Base-by-base conservation (phyloP, 768 basidiomycete species). In the Kwoniella dejecticola region DNA sequence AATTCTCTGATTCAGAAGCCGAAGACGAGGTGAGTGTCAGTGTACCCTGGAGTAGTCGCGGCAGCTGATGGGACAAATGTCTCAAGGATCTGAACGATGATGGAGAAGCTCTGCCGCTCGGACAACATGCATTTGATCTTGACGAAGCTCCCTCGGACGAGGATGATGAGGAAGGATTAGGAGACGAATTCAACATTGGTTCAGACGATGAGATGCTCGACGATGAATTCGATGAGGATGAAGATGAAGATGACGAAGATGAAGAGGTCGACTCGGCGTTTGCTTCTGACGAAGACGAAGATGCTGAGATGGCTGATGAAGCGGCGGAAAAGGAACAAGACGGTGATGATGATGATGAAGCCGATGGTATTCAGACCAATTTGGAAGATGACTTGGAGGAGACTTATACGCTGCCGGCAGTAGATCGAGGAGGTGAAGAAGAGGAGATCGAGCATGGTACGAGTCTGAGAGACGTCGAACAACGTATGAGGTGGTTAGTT, bases 401-500 rank as follows among this genome's bases (percentile, higher is more conserved):
- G 52, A 69, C 72, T 26, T 79, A 60, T 53, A 76, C 74, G 3
- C 55, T 79, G 11, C 77, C 77, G 1, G 77, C 75, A 12, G 77
- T 77, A 6, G 76, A 76, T 24, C 60, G 57, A 24, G 77, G 71
- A 48, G 74, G 72, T 10, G 70, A 68, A 23, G 67, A 67, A 12
- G 75, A 77, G 56, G 78, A 78, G 54, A 52, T 70, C 48, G 75
- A 78, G 60, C 72, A 76, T 29, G 77, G 74, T 23, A 74, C 71
- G 23, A 77, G 72, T 66, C 57, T 78, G 53, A 61, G 74, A 42
- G 76, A 77, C 24, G 72, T 79, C 17, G 79, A 80, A 64, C 62
- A 62, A 24, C 68, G 79, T 49, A 76, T 80, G 76, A 67, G 77
- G 33, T 79, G 78, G 78, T 60, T 80, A 46, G 75, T 78, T 0